Conservation (phyloP, 2,329 filamentous ascomycete genomes). For the Botrytis cinerea region DNA sequence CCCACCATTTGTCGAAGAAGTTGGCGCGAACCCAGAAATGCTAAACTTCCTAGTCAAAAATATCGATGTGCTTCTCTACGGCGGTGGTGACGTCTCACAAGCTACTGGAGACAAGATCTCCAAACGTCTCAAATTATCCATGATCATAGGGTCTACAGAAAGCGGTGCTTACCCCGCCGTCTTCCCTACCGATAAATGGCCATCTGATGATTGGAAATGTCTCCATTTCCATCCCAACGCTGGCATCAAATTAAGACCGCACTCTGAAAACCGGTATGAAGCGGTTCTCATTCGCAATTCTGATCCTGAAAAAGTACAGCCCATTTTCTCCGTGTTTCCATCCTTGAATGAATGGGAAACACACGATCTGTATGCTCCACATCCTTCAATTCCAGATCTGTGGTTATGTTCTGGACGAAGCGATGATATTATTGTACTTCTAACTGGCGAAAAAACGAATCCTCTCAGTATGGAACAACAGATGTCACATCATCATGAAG, state of each 20-base stretch:
- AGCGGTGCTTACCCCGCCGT: background rate
- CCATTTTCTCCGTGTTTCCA: slow-evolving; percentile 43
- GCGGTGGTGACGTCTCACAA: too few relatives aligned
- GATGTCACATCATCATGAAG: slow-evolving; percentile 41
- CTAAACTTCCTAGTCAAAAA: too few relatives aligned
- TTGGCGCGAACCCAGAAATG: too few relatives aligned
- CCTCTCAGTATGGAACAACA: slow-evolving; percentile 43
- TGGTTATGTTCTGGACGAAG: slow-evolving; percentile 44
- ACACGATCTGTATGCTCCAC: slow-evolving; percentile 44
- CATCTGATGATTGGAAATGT: slow-evolving; percentile 5
- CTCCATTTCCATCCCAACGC: background rate
- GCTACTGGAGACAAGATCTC: too few relatives aligned
- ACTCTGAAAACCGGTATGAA: slow-evolving; percentile 30
- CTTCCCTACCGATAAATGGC: background rate
- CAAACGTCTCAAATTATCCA: too few relatives aligned
- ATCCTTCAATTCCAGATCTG: slow-evolving; percentile 41
- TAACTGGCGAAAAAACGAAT: slow-evolving; percentile 49
- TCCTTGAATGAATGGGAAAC: slow-evolving; percentile 41
- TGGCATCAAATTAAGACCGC: background rate
- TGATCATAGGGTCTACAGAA: too few relatives aligned
- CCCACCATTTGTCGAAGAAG: too few relatives aligned
- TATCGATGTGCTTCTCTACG: too few relatives aligned
- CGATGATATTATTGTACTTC: slow-evolving; percentile 48
- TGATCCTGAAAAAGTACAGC: slow-evolving; percentile 28
- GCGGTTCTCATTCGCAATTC: slow-evolving; percentile 29